Percentiles rank a stretch among this genome's conserved stretches.
These are phyloP conservation scores for Radiomyces spectabilis DNA, from an alignment of 192 early-diverging fungal species.

Conservation along the genomic window DNA sequence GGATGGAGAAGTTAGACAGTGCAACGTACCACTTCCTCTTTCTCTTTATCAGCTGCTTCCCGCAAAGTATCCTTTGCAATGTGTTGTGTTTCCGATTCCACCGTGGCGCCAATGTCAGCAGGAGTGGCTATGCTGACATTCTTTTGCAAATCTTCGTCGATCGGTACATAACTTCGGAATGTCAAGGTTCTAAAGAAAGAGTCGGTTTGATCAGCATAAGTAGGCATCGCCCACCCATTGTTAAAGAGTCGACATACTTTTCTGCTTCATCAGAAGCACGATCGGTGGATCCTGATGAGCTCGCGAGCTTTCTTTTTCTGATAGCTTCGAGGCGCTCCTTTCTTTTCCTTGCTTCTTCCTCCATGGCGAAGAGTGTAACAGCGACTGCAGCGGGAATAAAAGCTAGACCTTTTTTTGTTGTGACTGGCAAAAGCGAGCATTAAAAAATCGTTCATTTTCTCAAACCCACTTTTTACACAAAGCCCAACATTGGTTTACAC, in stretches of 20 bases:
- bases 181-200: constrained; percentile 18
- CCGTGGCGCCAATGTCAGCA: constrained; percentile 37
- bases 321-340: constrained; percentile 62
- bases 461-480: too few relatives aligned
- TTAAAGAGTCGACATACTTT: constrained; percentile 7
- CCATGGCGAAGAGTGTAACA: constrained; percentile 26
- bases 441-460: too few relatives aligned
- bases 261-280: constrained; percentile 17
- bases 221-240: neutral
- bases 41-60: constrained; percentile 46
- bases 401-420: too few relatives aligned
- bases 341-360: constrained; percentile 53
- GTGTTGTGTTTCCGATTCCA: constrained; percentile 45
- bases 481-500: too few relatives aligned
- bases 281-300: constrained; percentile 11
- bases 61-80: constrained; percentile 42
- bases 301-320: constrained; percentile 40
- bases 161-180: constrained; percentile 50
- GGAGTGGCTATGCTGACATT: constrained; percentile 36
- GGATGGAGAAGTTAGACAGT: neutral
- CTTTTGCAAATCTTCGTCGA: constrained; percentile 34
- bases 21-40: constrained; percentile 53
- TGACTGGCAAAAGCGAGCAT: too few relatives aligned
- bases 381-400: neutral
- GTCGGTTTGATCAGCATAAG: constrained; percentile 6